These are phyloP conservation scores for Vitis hybrid DNA, from an alignment of 177 flowering plant genomes.

Conservation along the genomic window DNA sequence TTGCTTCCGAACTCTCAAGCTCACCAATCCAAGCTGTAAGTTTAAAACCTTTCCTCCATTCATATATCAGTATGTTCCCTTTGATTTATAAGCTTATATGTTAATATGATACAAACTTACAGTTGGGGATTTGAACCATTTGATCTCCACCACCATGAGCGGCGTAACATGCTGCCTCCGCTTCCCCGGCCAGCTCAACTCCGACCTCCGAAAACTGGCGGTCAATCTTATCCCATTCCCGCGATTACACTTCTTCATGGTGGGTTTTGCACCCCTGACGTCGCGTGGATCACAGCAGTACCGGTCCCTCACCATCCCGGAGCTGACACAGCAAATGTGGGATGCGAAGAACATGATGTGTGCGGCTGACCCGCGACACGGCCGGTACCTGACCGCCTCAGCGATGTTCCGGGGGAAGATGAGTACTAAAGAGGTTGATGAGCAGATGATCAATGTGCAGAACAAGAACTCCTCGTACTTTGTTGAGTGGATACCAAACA, in stretches of 20 bases:
- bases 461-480: constrained; percentile 62
- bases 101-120: background rate
- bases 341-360: constrained; percentile 69
- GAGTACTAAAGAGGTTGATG: constrained; percentile 59
- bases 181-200: constrained; percentile 70
- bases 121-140: constrained; percentile 56
- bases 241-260: constrained; percentile 74
- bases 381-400: constrained; percentile 65
- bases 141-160: constrained; percentile 67
- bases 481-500: constrained; percentile 62
- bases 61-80: background rate
- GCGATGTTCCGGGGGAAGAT: constrained; percentile 72
- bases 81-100: background rate
- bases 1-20: constrained; percentile 57
- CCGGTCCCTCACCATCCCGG: constrained; percentile 61
- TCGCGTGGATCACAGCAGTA: constrained; percentile 63
- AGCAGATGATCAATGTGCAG: constrained; percentile 52
- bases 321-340: constrained; percentile 64
- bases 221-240: constrained; percentile 73
- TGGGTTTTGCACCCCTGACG: constrained; percentile 63
- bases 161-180: constrained; percentile 69
- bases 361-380: constrained; percentile 65
- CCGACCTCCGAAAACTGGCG: constrained; percentile 67
- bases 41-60: background rate
- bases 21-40: constrained; percentile 59